Base-by-base conservation (phyloP, 1,139 yeast genomes). In the Diutina ranongensis region DNA sequence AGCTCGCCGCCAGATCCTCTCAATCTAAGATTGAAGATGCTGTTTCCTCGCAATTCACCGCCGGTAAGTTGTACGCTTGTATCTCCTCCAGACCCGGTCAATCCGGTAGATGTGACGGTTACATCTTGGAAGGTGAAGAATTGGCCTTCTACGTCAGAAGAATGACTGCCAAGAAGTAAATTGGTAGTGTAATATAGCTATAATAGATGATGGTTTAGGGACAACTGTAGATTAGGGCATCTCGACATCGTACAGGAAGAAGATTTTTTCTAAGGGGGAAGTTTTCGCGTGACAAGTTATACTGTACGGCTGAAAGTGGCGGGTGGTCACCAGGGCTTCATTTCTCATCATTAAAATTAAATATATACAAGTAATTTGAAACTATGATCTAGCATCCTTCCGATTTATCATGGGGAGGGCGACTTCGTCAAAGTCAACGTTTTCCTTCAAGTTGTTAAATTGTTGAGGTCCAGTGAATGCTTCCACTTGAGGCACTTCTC, bases 1-100 rank as follows among this genome's bases (percentile, higher is more conserved):
- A 86, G 74, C 80, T 86, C 66, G 95, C 95, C 68, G 68, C 94
- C 57, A 87, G 97, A 81, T 79, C 95, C 65, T 75, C 79, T 58
- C 68, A 74, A 57, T 82, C 97, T 63, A 78, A 81, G 76, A 77
- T 88, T 64, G 97, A 89, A 76, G 70, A 78, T 59, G 81, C 96
- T 65, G 92, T 92, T 62, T 94, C 88, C 68, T 68, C 89, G 63
- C 98, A 92, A 80, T 92, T 92, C 83, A 82, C 83, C 72, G 88
- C 97, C 61, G 97, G 97, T 82, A 88, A 94, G 78, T 83, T 92
- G 67, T 92, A 92, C 80, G 98, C 98, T 72, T 83, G 81, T 72
- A 88, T 92, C 69, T 88, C 98, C 61, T 92, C 98, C 52, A 89
- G 99, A 83, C 99, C 99, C 72, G 99, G 99, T 75, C 99, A 92